A percentile compares a stretch with the other conserved stretches of the same genome.
phyloP scores from a whole-genome alignment of 2,329 filamentous ascomycete genomes.

The Fusarium xylarioides region DNA sequence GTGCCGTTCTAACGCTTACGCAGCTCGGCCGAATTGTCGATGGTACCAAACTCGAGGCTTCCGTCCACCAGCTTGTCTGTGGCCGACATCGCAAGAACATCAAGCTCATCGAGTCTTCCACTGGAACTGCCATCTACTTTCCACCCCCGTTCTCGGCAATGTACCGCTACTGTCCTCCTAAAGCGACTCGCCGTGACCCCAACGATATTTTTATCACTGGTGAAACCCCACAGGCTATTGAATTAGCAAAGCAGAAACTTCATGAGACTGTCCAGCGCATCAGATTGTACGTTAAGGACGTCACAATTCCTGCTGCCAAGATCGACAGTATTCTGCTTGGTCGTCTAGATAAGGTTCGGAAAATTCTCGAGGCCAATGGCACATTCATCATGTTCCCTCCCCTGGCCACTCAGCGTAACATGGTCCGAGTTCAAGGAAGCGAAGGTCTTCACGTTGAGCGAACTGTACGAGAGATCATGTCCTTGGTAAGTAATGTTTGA shows the following conservation, averaged over 20 bases:
- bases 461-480: constrained; percentile 95
- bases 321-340: constrained; percentile 93
- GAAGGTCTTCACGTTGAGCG: constrained; percentile 95
- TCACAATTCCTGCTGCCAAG: constrained; percentile 88
- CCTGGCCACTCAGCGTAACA: constrained; percentile 83
- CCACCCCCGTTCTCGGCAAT: constrained; percentile 92
- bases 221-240: constrained; percentile 83
- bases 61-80: constrained; percentile 90
- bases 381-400: constrained; percentile 94
- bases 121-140: constrained; percentile 97
- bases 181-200: constrained; percentile 82
- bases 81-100: constrained; percentile 96
- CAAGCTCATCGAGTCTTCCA: constrained; percentile 95
- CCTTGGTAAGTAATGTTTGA: constrained; percentile 68
- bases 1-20: constrained; percentile 19
- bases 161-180: constrained; percentile 87
- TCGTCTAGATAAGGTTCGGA: constrained; percentile 93
- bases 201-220: constrained; percentile 96
- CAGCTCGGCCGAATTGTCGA: constrained; percentile 80
- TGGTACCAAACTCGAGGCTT: constrained; percentile 81
- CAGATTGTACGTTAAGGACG: constrained; percentile 90
- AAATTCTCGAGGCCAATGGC: constrained; percentile 96
- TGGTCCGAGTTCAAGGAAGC: constrained; percentile 89
- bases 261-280: constrained; percentile 84
- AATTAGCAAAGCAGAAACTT: constrained; percentile 89